Base-by-base conservation (phyloP, 2,329 filamentous ascomycete genomes). In the Penicillium sp. region DNA sequence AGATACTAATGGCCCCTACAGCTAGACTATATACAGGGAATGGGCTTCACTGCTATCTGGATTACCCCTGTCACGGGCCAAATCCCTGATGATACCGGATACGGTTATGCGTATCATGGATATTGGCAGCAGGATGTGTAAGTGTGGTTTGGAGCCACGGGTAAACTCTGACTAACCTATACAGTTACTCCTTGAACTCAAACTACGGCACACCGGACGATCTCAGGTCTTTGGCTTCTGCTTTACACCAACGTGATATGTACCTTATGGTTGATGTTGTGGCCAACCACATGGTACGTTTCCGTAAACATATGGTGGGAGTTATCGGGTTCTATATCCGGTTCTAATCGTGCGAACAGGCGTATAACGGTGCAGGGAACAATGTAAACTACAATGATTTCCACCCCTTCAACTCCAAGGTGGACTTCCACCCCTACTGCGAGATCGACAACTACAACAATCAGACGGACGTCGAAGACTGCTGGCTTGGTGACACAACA, bases 361-460 rank as follows among this genome's bases (percentile, higher is more conserved):
- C 64, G 10, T 80, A 74, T 58, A 63, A 69, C 24, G 77, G 78
- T 20, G 64, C 69, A n/a, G 63, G 66, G 0, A 49, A 53, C 24
- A 67, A 69, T 4, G 73, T 82, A 31, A 74, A 82, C 61, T 84
- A 82, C 58, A 70, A 68, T 47, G 58, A 66, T 13, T 75, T 77
- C 36, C 66, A 71, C 18, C 75, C 79, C 6, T 80, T 84, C 57
- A 76, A 84, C 62, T 66, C 77, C 23, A 49, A 72, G 14, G 73
- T 72, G 20, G 82, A 82, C 56, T 87, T 79, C 66, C 82, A 87
- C 60, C 36, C 74, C 1, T 78, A 75, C 57, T 86, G 84, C 64
- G 58, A 60, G 3, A 72, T 80, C 42, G 51, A 46, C 13, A 60
- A 84, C 62, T 83, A 81, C 65, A 59, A 64, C 29, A 66, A 82